Base-by-base conservation (phyloP, 2,329 filamentous ascomycete species). In the Talaromyces marneffei region DNA sequence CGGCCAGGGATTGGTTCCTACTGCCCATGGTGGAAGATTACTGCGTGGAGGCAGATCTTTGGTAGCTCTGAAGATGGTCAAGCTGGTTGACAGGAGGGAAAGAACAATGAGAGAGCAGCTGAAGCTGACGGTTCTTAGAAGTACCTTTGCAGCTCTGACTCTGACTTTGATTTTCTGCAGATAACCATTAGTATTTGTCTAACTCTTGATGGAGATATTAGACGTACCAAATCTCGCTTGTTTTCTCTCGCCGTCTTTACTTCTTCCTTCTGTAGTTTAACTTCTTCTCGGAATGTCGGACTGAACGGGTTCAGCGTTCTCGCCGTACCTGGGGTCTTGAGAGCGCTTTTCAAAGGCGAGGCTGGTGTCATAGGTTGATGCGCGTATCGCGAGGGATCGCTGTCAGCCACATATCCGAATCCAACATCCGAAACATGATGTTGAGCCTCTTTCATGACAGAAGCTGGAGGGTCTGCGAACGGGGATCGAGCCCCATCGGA, bases 41-140 rank as follows among this genome's bases (percentile, higher is more conserved):
- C 91, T 96, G 66, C 93, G 85, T 14, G 85, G 71, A 35, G 92
- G 85, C 1, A 99, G 81, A 16, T 78, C 59, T 72, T 85, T 90
- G 62, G 94, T 97, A 55, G 92, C 85, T 75, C 94, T 91, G 85
- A 99, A 99, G 75, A 99, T 92, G 67, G 87, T 80, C 71, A 99
- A 90, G 3, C 91, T 91, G n/a, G 91, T 85, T 14, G 89, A 87
- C 59, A 99, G 80, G 85, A 99, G 93, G 64, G 92, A 83, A 62
- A 99, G 84, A 66, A 99, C 91, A 73, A 99, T 97, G 63, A 97
- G 83, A 75, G 90, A 93, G 82, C 94, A 99, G 76, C 91, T 92
- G 77, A 99, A 97, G 82, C 93, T 97, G 78, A 97, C 90, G 61
- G 91, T 89, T 66, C 94, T 89, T n/a, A 99, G 87, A 65, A 96